Conservation (phyloP, 176 grass and related monocot species). For the Triticum monococcum region DNA sequence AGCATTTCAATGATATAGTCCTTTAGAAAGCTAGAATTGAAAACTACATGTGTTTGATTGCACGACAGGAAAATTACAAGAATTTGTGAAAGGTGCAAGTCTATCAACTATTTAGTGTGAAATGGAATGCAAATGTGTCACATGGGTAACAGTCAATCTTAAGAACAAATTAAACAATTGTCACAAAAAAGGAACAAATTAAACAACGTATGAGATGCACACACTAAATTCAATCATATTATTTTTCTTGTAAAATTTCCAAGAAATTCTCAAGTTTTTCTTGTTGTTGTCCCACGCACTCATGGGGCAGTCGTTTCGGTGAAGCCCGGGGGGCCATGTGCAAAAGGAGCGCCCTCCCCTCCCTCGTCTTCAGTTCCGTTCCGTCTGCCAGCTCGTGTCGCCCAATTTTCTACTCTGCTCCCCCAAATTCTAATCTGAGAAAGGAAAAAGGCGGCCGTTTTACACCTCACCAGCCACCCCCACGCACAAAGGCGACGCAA, state of each 20-base stretch:
- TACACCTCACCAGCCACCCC: conserved; percentile 38
- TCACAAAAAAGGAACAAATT: no score
- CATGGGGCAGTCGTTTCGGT: not conserved
- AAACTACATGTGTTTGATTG: no score
- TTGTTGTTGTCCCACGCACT: not conserved
- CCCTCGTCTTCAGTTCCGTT: not conserved
- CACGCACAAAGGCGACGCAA: conserved; percentile 41
- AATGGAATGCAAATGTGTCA: no score
- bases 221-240: no score
- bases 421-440: not conserved
- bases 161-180: no score
- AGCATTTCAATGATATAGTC: not conserved
- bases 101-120: no score
- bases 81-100: no score
- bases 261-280: not conserved
- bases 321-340: not conserved
- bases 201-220: not conserved
- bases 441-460: conserved; percentile 31
- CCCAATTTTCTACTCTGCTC: not conserved
- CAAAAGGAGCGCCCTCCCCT: not conserved
- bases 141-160: no score
- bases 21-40: not conserved
- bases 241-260: not conserved
- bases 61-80: no score
- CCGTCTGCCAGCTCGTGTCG: conserved; percentile 31